phyloP scores from a whole-genome alignment of 768 basidiomycete species.

The Daedaleopsis sinensis region DNA sequence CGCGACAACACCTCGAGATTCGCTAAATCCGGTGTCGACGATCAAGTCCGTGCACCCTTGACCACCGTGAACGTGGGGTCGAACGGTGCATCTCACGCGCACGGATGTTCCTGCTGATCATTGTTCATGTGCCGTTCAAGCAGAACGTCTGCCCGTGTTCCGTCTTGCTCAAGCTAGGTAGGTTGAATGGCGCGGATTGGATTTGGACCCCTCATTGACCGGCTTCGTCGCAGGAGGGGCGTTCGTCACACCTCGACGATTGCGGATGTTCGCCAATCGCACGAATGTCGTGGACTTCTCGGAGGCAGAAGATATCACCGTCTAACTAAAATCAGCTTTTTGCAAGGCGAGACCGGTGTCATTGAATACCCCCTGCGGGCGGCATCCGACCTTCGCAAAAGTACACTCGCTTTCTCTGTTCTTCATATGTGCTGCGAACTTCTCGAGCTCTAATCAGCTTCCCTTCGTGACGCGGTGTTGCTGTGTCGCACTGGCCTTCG shows the following conservation, averaged over 20 bases:
- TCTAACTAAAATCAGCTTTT: conserved; percentile 72
- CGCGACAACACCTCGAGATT: conserved; percentile 67
- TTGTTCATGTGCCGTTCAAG: conserved; percentile 80
- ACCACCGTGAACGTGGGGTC: background rate
- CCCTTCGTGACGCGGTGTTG: conserved; percentile 53
- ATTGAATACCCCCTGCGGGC: conserved; percentile 79
- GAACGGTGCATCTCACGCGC: background rate
- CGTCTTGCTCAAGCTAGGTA: conserved; percentile 76
- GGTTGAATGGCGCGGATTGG: conserved; percentile 21
- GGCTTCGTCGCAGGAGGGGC: conserved; percentile 58
- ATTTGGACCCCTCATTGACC: conserved; percentile 12
- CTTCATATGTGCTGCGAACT: conserved; percentile 68
- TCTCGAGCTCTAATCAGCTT: too few species aligned
- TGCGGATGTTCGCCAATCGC: conserved; percentile 76
- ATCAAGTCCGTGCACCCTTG: conserved; percentile 57
- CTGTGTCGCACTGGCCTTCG: too few species aligned
- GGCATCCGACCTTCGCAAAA: conserved; percentile 76
- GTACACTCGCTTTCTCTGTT: conserved; percentile 74
- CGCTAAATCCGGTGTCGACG: conserved; percentile 82
- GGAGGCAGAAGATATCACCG: conserved; percentile 68
- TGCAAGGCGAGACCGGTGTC: conserved; percentile 69
- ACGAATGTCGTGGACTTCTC: conserved; percentile 77
- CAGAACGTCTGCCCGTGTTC: conserved; percentile 79
- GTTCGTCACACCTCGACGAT: conserved; percentile 71
- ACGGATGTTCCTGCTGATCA: conserved; percentile 53